A percentile compares a stretch with the other conserved stretches of the same genome.
Evolutionary conservation across 148 eudicot genomes (phyloP).

Genomic region (Vaccinium macrocarpon): DNA sequence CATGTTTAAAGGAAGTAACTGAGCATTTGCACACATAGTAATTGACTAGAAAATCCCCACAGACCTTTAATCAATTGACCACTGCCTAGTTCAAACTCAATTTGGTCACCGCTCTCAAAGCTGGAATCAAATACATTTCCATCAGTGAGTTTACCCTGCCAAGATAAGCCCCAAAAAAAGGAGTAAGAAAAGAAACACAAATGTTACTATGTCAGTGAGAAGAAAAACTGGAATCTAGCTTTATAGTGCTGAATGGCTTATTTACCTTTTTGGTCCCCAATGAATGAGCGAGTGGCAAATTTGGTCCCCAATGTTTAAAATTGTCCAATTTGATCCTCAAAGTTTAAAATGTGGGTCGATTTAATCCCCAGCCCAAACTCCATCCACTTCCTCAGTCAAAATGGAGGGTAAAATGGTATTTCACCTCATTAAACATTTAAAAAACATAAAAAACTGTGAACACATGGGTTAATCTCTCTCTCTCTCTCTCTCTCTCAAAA

Average conservation of each 20-base stretch:
- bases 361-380: no score
- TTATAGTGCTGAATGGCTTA: not conserved
- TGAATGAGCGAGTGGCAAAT: no score
- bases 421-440: no score
- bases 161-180: not conserved
- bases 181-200: not conserved
- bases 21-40: not conserved
- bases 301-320: no score
- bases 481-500: no score
- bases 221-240: not conserved
- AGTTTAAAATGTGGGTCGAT: no score
- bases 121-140: conserved; percentile 97
- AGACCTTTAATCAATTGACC: conserved; percentile 90
- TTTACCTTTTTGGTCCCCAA: no score
- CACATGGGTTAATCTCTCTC: no score
- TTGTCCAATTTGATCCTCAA: no score
- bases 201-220: conserved; percentile 22
- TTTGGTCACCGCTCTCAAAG: conserved; percentile 92
- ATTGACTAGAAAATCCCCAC: not conserved
- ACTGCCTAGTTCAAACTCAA: conserved; percentile 82
- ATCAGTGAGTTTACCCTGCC: conserved; percentile 95
- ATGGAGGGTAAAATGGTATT: no score
- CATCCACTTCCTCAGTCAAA: no score
- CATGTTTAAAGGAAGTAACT: not conserved
- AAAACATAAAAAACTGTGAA: no score